These are phyloP conservation scores for Trametes cinnabarina DNA, from an alignment of 768 basidiomycete species.

Conservation along the genomic window DNA sequence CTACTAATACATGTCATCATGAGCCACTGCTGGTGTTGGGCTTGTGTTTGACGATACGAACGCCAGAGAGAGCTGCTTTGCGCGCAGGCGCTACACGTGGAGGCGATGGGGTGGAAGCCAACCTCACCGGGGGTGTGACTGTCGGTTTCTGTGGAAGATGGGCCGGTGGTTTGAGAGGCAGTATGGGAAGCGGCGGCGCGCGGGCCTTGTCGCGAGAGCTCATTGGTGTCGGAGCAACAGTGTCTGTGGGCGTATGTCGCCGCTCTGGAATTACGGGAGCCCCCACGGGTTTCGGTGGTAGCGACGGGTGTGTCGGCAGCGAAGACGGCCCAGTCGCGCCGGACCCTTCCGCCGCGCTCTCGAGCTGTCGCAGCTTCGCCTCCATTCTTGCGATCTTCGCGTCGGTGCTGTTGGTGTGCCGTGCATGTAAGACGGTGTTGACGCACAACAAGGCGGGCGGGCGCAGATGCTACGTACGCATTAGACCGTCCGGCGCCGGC, in stretches of 20 bases:
- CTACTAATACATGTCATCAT: no score
- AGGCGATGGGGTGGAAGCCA: not conserved
- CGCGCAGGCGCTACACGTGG: not conserved
- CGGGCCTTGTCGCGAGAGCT: not conserved
- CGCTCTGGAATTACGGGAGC: not conserved
- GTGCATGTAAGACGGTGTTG: not conserved
- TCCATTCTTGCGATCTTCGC: slow-evolving; percentile 96
- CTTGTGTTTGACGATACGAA: slow-evolving; percentile 20
- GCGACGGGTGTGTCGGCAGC: slow-evolving; percentile 19
- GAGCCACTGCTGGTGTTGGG: not conserved
- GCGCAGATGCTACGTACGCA: slow-evolving; percentile 37
- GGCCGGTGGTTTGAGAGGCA: slow-evolving; percentile 13
- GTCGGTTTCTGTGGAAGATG: not conserved
- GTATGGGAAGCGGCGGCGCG: slow-evolving; percentile 5
- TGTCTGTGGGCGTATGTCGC: slow-evolving; percentile 5
- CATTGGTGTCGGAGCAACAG: not conserved
- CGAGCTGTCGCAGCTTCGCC: slow-evolving; percentile 87
- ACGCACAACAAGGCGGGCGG: not conserved
- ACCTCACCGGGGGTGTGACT: not conserved
- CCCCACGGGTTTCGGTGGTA: slow-evolving; percentile 33
- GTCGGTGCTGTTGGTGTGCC: slow-evolving; percentile 52
- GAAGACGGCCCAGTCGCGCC: slow-evolving; percentile 5
- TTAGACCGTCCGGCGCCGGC: slow-evolving; percentile 48
- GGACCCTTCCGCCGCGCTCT: slow-evolving; percentile 29
- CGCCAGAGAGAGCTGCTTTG: slow-evolving; percentile 12